Evolutionary conservation across 1,139 yeast genomes (phyloP).

Genomic region (Taiozyma sp.): DNA sequence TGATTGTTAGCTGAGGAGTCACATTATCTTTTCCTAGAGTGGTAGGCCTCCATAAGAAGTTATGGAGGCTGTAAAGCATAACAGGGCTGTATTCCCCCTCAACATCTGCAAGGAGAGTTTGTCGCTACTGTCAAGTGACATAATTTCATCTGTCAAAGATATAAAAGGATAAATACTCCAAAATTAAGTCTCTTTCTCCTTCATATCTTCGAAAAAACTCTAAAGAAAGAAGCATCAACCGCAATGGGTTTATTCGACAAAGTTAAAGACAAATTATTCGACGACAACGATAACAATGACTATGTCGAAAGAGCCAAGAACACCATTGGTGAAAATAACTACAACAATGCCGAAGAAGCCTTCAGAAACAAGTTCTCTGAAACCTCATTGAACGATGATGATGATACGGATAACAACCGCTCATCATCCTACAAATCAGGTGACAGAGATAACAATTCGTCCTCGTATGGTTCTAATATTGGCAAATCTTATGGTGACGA

Average conservation of each 20-base stretch:
- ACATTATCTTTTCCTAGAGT: too few relatives aligned
- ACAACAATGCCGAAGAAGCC: conserved; percentile 20
- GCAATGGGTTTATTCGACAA: conserved; percentile 31
- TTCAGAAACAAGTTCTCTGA: conserved; percentile 24
- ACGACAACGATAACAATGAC: conserved; percentile 14
- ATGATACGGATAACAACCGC: conserved; percentile 2
- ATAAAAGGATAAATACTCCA: background rate
- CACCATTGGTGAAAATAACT: conserved; percentile 22
- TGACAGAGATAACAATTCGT: conserved; percentile 12
- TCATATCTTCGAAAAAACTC: background rate
- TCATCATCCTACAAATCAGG: conserved; percentile 13
- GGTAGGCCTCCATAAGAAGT: too few relatives aligned
- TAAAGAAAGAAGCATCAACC: background rate
- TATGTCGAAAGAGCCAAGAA: conserved; percentile 21
- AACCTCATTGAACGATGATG: conserved; percentile 13
- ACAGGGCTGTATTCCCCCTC: too few relatives aligned
- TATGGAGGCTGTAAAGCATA: too few relatives aligned
- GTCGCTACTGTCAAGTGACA: background rate
- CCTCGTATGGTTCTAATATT: conserved; percentile 22
- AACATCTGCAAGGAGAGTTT: too few relatives aligned
- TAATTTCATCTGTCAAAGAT: background rate
- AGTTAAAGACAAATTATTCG: conserved; percentile 17
- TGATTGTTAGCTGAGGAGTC: too few relatives aligned
- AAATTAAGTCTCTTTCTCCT: background rate
- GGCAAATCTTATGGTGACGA: conserved; percentile 9